Evolutionary conservation across 192 early-diverging fungal genomes (phyloP), one percentile per base, ranked within the genome.

Genomic region (Mortierella claussenii): DNA sequence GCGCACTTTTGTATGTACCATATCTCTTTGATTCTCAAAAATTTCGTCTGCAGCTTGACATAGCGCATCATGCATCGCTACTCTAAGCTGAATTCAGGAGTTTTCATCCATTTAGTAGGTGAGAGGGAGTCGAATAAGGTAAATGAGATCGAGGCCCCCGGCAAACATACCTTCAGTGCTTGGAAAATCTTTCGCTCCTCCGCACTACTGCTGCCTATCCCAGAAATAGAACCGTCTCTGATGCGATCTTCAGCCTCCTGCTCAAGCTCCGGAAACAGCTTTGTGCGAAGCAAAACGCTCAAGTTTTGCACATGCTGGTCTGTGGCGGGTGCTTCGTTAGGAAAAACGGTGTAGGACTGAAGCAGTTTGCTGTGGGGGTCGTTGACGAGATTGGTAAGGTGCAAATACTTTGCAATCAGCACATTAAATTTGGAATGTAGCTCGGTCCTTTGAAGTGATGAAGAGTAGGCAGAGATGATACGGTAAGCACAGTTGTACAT

Each of bases 391-490:
- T 76, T 76, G 50, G 73, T 67, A 20, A 76, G 44, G 46, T 76
- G 63, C 17, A 76, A 34, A 31, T 76, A 76, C 30, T 67, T 66
- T 20, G 73, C 73, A 12, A 76, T 76, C 53, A 76, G 30, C 0
- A 76, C 73, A 45, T 76, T 76, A 44, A 76, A 76, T 40, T 76
- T 76, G 23, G 73, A 76, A 13, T 76, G 73, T 7, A 76, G n/a
- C 31, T 76, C 73, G 33, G 73, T 76, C 73, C 73, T 76, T 15
- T n/a, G n/a, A n/a, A n/a, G n/a, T n/a, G n/a, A n/a, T n/a, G n/a
- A n/a, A n/a, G n/a, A n/a, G n/a, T n/a, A n/a, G n/a, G n/a, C n/a
- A n/a, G n/a, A n/a, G n/a, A n/a, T n/a, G n/a, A n/a, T n/a, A n/a
- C n/a, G n/a, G n/a, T n/a, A n/a, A n/a, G n/a, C n/a, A n/a, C n/a